A percentile compares a stretch with the other conserved stretches of the same genome.
These are phyloP conservation scores for Albugo candida DNA, from an alignment of 352 stramenopile species.

Conservation along the genomic window DNA sequence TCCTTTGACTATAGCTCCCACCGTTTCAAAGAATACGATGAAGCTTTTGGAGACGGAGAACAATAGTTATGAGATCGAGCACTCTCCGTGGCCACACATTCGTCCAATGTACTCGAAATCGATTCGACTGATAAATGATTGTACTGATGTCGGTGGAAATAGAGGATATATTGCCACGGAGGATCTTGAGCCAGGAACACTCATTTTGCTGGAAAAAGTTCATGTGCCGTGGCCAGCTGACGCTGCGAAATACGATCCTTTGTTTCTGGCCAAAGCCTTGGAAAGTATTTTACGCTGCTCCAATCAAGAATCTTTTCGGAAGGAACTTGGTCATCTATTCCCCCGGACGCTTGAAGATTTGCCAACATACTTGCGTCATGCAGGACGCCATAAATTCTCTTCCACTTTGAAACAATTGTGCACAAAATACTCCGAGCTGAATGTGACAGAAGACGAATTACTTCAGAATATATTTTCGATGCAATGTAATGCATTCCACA, in stretches of 20 bases:
- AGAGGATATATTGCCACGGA: conserved; percentile 71
- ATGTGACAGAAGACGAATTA: conserved; percentile 43
- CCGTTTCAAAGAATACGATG: background rate
- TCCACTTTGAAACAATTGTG: conserved; percentile 26
- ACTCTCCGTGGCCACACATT: conserved; percentile 49
- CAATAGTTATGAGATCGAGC: conserved; percentile 4
- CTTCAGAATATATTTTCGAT: conserved; percentile 79
- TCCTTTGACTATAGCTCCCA: background rate
- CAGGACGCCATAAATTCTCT: conserved; percentile 34
- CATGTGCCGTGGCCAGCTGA: conserved; percentile 79
- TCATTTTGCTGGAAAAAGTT: conserved; percentile 79
- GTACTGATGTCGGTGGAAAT: conserved; percentile 42
- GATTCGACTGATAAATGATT: conserved; percentile 43
- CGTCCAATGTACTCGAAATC: conserved; percentile 66
- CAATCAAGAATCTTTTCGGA: conserved; percentile 19
- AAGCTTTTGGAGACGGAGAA: background rate
- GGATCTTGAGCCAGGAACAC: conserved; percentile 71
- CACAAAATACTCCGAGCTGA: conserved; percentile 22
- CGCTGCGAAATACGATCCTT: conserved; percentile 49
- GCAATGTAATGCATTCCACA: conserved; percentile 89
- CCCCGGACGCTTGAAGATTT: conserved; percentile 66
- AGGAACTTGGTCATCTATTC: conserved; percentile 68
- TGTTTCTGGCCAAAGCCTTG: conserved; percentile 82
- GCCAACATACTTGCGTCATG: conserved; percentile 25
- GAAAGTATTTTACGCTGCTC: conserved; percentile 46